Conservation (phyloP, 1,284 basidiomycete genomes). For the Apiotrichum montevideense region DNA sequence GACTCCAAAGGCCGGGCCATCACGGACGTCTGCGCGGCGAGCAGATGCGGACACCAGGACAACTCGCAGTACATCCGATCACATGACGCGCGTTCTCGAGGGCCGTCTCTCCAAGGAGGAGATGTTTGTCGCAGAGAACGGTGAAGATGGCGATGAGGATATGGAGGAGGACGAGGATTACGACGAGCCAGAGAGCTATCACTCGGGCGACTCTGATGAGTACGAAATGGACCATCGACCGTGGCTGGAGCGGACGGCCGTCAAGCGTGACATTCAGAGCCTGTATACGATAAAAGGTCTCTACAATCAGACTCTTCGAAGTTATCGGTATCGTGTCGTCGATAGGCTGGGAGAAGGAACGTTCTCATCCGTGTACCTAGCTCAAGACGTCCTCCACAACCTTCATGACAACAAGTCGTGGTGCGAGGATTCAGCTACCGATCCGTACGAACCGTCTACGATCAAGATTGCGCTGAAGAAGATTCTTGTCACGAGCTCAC, state of each 20-base stretch:
- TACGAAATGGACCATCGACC: constrained; percentile 47
- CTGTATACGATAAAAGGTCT: constrained; percentile 34
- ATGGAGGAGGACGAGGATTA: constrained; percentile 13
- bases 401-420: constrained; percentile 78
- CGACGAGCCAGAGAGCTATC: constrained; percentile 26
- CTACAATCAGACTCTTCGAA: constrained; percentile 5
- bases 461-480: constrained; percentile 90
- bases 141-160: constrained; percentile 2
- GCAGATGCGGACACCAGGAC: background rate
- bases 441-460: background rate
- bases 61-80: background rate
- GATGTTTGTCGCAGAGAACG: background rate
- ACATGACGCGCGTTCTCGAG: constrained; percentile 12
- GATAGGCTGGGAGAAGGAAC: constrained; percentile 93
- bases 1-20: constrained; percentile 50
- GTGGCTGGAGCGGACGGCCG: constrained; percentile 65
- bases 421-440: constrained; percentile 53
- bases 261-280: constrained; percentile 64
- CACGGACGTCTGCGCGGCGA: background rate
- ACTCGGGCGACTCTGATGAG: constrained; percentile 42
- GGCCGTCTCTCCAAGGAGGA: background rate
- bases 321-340: constrained; percentile 64
- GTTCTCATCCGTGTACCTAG: constrained; percentile 98
- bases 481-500: constrained; percentile 93
- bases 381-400: constrained; percentile 67